Conservation (phyloP, 2,329 filamentous ascomycete species). For the Botrytis porri region DNA sequence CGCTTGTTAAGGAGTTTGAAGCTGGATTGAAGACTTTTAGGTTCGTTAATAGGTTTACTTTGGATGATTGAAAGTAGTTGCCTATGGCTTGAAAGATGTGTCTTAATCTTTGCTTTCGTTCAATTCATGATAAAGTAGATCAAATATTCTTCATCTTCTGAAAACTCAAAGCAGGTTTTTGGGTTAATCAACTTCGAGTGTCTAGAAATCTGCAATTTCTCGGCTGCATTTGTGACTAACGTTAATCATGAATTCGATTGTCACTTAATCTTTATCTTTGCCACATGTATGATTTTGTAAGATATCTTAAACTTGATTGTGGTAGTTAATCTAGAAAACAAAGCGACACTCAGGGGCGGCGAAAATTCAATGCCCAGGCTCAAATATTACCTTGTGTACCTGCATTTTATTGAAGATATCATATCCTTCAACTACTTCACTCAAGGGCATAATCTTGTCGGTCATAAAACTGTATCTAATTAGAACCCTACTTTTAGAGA, state of each 20-base stretch:
- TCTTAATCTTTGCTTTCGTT: not conserved
- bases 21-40: slow-evolving; percentile 62
- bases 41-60: slow-evolving; percentile 61
- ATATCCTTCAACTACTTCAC: slow-evolving; percentile 64
- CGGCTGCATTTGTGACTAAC: not conserved
- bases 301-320: not conserved
- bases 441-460: slow-evolving; percentile 69
- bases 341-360: not conserved
- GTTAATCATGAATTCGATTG: not conserved
- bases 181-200: not conserved
- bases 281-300: not conserved
- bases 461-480: slow-evolving; percentile 65
- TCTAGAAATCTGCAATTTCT: not conserved
- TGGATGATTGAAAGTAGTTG: slow-evolving; percentile 43
- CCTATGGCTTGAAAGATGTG: not conserved
- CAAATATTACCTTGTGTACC: slow-evolving; percentile 72
- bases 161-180: fast-evolving
- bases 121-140: not conserved
- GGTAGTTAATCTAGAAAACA: not conserved
- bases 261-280: not conserved
- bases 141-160: not conserved
- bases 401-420: slow-evolving; percentile 70
- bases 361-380: slow-evolving; percentile 30
- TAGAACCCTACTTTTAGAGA: slow-evolving; percentile 20
- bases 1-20: slow-evolving; percentile 48